Base-by-base conservation (phyloP, 192 early-diverging fungal species). In the Chytriomyces confervae region DNA sequence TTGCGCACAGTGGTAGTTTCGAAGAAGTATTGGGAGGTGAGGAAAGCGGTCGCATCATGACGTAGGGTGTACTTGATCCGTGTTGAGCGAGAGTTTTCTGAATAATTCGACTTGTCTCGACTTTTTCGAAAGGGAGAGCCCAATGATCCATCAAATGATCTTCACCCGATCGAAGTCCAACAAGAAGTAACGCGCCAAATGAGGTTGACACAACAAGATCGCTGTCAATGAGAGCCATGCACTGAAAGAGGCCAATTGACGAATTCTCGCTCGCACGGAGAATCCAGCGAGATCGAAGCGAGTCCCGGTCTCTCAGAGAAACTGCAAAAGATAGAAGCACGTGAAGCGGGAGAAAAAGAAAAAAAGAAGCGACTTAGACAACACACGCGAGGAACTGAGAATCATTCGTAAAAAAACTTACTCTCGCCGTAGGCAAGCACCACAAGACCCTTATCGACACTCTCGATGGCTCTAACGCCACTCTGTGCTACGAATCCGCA, bases 201-300 rank as follows among this genome's bases (percentile, higher is more conserved):
- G 86, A 84, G 62, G 89, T 89, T 44, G 89, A 89, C 5, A 83
- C 89, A 10, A 91, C 79, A 50, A 91, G 69, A 46, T 91, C 90
- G 18, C 87, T 83, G 65, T 89, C 65, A 85, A 86, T 7, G 53
- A 57, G 16, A n/a, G 53, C 53, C 53, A 57, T 57, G 13, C 36
- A 36, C 36, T 36, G 36, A 36, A 36, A 36, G 3, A 36, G 36
- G 1, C 36, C 36, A 1, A 36, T 36, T 36, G 2, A 36, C 36
- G 36, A 36, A 36, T 36, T 36, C 36, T 36, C 36, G 36, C 36
- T 36, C 36, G 36, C 36, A 36, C 36, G 36, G 53, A 57, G 53
- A 13, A 20, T 2, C 53, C 53, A 57, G 20, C 16, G 20, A 13
- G 53, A 13, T 13, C 53, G 53, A 13, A 57, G 53, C 3, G 53